Base-by-base conservation (phyloP, 805 yeast species). In the Teunomyces kruisii region DNA sequence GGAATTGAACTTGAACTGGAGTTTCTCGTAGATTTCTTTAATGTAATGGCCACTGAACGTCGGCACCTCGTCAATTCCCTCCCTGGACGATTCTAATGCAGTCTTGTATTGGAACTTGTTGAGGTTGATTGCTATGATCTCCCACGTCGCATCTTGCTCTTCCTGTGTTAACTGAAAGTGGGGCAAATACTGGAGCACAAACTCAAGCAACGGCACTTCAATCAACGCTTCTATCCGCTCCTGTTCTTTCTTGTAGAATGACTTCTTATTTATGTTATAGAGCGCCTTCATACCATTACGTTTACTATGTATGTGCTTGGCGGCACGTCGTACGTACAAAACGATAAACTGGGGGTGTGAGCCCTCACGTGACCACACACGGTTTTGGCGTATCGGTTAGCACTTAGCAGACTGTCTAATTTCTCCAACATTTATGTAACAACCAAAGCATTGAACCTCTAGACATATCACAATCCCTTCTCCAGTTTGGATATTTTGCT, bases 81-180 rank as follows among this genome's bases (percentile, higher is more conserved):
- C 38, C 4, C 52, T 56, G 10, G 55, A 19, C 12, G 51, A 48
- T 6, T 44, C 48, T 8, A 60, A 28, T 2, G 58, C 37, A 2
- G 47, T 40, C 3, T 43, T 39, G 40, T 59, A 58, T 14, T 54
- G 54, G 29, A 46, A 37, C 29, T 50, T 58, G 45, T 57, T 63
- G 16, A 67, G 47, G 35, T 61, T 61, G 19, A 65, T 65, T n/a
- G 72, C 71, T 13, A 67, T 51, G 2, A 62, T 47, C 50, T 65
- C 72, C 72, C 72, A 67, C 0, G 53, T 42, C 44, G 64, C 64
- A 27, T 63, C 64, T 41, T 54, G 55, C 31, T 56, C 56, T 13
- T 41, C 46, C 10, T 26, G 32, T 1, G 57, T 62, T 9, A 53
- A 22, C 49, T 67, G 72, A 12, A 65, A 49, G 50, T 67, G 71